Percentiles rank a stretch among this genome's conserved stretches.
phyloP scores from a whole-genome alignment of 257 asterid genomes.

The Coffea eugenioides region DNA sequence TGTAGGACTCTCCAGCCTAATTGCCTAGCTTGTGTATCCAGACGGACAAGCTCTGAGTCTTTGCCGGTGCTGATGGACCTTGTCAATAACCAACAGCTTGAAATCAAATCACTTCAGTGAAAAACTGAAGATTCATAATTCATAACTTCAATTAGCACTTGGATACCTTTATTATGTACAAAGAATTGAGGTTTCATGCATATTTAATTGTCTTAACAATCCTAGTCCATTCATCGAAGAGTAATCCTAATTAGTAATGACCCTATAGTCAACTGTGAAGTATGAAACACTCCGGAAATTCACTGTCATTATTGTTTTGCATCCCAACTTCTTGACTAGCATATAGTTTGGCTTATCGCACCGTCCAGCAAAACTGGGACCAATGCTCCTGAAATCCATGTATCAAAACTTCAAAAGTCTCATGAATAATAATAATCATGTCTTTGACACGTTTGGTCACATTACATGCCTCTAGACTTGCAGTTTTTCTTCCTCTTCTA shows the following conservation, averaged over 20 bases:
- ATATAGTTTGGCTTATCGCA: background rate
- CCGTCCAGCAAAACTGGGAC: slow-evolving; percentile 6
- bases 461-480: background rate
- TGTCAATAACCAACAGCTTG: background rate
- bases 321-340: background rate
- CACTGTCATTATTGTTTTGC: background rate
- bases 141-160: too few relatives aligned
- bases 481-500: background rate
- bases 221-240: too few relatives aligned
- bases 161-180: background rate
- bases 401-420: background rate
- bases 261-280: background rate
- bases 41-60: too few relatives aligned
- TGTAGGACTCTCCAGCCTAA: too few relatives aligned
- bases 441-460: background rate
- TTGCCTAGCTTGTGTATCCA: too few relatives aligned
- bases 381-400: background rate
- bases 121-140: background rate
- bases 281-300: background rate
- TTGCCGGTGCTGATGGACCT: background rate
- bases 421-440: background rate
- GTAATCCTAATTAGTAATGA: too few relatives aligned
- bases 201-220: background rate
- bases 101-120: background rate
- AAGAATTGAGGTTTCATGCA: background rate